These are phyloP conservation scores for Aureobasidium lini DNA, from an alignment of 2,329 filamentous ascomycete species.

Conservation along the genomic window DNA sequence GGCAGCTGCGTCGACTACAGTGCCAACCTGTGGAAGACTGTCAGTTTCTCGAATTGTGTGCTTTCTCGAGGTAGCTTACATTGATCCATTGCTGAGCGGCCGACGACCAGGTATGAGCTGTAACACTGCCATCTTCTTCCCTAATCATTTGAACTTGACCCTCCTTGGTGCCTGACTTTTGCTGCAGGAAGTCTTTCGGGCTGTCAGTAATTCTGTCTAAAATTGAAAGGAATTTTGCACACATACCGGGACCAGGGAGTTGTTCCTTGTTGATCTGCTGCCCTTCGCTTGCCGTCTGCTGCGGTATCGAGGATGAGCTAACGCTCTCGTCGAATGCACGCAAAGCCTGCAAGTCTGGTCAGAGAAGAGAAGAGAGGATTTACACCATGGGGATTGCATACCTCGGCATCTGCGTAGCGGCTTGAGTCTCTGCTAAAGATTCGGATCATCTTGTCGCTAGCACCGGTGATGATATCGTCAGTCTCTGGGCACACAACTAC, in stretches of 20 bases:
- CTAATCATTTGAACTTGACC: constrained; percentile 91
- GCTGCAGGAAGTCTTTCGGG: constrained; percentile 63
- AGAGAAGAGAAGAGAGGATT: not conserved
- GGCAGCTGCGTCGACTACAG: constrained; percentile 80
- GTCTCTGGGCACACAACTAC: constrained; percentile 75
- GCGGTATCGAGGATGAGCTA: constrained; percentile 75
- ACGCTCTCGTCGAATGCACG: constrained; percentile 63
- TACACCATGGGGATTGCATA: not conserved
- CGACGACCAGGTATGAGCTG: constrained; percentile 80
- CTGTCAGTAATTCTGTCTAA: not conserved
- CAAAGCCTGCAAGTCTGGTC: not conserved
- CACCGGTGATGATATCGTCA: constrained; percentile 88
- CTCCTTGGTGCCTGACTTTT: constrained; percentile 85
- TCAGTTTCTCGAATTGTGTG: not conserved
- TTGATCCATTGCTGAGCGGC: constrained; percentile 31
- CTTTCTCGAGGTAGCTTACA: not conserved
- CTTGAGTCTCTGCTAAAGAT: constrained; percentile 70
- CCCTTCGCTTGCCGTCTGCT: constrained; percentile 65
- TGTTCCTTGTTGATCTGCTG: constrained; percentile 78
- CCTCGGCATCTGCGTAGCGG: constrained; percentile 59
- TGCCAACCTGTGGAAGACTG: constrained; percentile 61
- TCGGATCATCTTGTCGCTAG: constrained; percentile 79
- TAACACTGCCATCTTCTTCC: constrained; percentile 71
- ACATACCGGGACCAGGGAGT: constrained; percentile 61
- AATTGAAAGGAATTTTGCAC: not conserved